These are phyloP conservation scores for Gossypioides kirkii DNA, from an alignment of 345 rosid genomes.

Conservation along the genomic window DNA sequence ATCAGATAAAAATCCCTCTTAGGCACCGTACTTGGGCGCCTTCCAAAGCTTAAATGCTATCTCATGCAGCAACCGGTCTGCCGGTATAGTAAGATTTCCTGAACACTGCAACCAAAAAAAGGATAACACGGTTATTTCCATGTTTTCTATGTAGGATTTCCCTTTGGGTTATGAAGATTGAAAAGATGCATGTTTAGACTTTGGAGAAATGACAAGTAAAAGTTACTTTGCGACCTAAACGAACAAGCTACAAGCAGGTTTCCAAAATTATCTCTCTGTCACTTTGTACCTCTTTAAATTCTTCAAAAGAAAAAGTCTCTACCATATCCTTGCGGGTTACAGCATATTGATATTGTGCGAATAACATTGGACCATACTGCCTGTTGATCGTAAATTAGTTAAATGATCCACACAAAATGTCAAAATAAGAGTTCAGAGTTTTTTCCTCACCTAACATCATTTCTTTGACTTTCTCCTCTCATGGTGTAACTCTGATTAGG, in stretches of 20 bases:
- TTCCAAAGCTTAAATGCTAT: constrained; percentile 97
- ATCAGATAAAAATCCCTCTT: background rate
- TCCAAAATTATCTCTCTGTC: background rate
- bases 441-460: constrained; percentile 61
- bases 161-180: background rate
- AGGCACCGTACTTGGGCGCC: constrained; percentile 98
- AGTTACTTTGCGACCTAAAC: background rate
- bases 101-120: constrained; percentile 40
- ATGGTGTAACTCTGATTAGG: constrained; percentile 83
- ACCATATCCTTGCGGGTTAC: constrained; percentile 80
- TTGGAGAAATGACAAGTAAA: background rate
- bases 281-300: constrained; percentile 54
- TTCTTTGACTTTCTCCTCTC: constrained; percentile 64
- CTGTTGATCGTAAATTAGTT: constrained; percentile 37
- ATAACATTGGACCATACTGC: constrained; percentile 74
- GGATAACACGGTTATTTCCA: background rate
- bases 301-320: constrained; percentile 56
- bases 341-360: constrained; percentile 83
- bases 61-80: constrained; percentile 88
- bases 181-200: background rate
- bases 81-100: constrained; percentile 79
- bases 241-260: background rate
- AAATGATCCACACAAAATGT: background rate
- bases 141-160: background rate
- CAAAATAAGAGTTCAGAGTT: constrained; percentile 11